Conservation (phyloP, 148 eudicot genomes). For the Tetragonia tetragonoides region DNA sequence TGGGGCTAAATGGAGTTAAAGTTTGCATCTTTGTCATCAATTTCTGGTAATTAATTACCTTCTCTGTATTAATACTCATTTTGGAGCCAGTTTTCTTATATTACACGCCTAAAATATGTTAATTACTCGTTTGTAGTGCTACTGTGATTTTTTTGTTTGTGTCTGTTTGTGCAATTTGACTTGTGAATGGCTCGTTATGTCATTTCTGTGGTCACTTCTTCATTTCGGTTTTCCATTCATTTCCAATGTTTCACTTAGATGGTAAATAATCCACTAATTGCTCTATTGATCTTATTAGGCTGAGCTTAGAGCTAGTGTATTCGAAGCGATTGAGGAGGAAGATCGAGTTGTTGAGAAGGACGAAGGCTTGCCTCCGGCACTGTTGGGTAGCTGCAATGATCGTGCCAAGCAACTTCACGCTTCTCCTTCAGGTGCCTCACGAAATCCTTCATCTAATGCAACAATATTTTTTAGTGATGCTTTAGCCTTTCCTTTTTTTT, state of each 20-base stretch:
- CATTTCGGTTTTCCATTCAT: background rate
- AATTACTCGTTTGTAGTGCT: background rate
- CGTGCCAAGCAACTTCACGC: conserved; percentile 91
- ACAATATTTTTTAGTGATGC: background rate
- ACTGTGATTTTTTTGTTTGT: background rate
- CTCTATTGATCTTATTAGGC: conserved; percentile 43
- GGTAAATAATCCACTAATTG: background rate
- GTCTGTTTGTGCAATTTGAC: background rate
- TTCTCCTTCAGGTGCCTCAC: conserved; percentile 79
- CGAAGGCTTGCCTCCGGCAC: conserved; percentile 86
- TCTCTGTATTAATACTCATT: background rate
- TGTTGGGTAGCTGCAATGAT: conserved; percentile 93
- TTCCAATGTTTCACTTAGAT: background rate
- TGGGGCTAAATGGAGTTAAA: background rate
- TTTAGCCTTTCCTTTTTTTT: background rate
- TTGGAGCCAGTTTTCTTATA: background rate
- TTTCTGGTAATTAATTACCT: no score
- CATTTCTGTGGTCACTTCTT: background rate
- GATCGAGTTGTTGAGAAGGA: conserved; percentile 74
- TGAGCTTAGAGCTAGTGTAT: conserved; percentile 93
- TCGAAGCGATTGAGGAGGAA: conserved; percentile 98
- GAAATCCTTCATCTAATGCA: background rate
- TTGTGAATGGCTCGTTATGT: background rate
- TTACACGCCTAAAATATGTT: background rate
- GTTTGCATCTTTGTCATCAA: background rate